These are phyloP conservation scores for Mycena indigotica DNA, from an alignment of 768 basidiomycete species.

Conservation along the genomic window DNA sequence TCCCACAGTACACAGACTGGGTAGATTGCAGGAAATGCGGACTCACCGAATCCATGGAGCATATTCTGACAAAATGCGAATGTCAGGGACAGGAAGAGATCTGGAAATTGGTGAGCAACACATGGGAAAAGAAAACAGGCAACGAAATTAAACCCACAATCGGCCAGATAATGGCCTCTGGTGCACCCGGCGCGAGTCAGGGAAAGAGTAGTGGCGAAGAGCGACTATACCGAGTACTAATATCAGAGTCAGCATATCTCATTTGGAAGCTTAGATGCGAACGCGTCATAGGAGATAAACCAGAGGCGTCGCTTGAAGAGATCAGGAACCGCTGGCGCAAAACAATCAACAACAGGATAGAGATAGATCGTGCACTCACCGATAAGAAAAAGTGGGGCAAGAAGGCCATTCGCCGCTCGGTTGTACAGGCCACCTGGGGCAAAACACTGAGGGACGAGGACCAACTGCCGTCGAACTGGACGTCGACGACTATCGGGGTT, in stretches of 20 bases:
- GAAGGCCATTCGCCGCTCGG: background rate
- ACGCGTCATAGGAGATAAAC: background rate
- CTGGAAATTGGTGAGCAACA: slow-evolving; percentile 1
- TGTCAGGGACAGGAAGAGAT: slow-evolving; percentile 1
- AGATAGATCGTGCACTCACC: slow-evolving; percentile 5
- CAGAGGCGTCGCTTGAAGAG: background rate
- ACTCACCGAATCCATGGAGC: background rate
- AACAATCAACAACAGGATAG: slow-evolving; percentile 5
- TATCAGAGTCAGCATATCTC: slow-evolving; percentile 11
- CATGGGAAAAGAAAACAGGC: slow-evolving; percentile 10
- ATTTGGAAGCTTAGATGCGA: slow-evolving; percentile 12
- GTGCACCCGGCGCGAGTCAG: background rate
- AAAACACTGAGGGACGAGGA: slow-evolving; percentile 1
- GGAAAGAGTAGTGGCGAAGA: background rate
- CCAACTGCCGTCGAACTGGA: background rate
- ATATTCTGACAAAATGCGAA: slow-evolving; percentile 19
- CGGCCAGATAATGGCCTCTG: background rate
- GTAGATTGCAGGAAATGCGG: slow-evolving; percentile 1
- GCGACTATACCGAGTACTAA: background rate
- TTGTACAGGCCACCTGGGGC: slow-evolving; percentile 3
- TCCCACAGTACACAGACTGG: background rate
- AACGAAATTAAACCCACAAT: slow-evolving; percentile 1
- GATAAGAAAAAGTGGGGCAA: slow-evolving; percentile 1
- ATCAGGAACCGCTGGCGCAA: slow-evolving; percentile 7
- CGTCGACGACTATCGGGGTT: slow-evolving; percentile 3